These are phyloP conservation scores for Cytospora chrysosperma DNA, from an alignment of 2,329 filamentous ascomycete species.

Conservation along the genomic window DNA sequence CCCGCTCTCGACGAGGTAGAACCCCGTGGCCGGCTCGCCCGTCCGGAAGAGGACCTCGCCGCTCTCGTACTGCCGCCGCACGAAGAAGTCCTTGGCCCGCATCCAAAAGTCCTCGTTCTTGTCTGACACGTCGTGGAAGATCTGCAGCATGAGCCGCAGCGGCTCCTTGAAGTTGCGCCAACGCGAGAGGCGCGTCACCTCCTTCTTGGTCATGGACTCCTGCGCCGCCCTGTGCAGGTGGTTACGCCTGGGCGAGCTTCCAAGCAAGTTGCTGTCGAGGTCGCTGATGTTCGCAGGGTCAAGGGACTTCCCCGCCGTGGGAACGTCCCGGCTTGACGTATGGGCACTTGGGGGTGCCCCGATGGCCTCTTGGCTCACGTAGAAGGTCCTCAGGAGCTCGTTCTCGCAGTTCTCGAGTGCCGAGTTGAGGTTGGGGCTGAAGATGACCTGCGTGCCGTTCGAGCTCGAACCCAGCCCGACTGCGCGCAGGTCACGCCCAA, in stretches of 20 bases:
- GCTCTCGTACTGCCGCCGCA: conserved; percentile 62
- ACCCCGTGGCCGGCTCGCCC: conserved; percentile 75
- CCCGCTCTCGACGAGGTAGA: conserved; percentile 87
- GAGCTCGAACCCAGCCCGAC: conserved; percentile 71
- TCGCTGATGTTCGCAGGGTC: conserved; percentile 45
- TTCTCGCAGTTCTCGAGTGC: conserved; percentile 95
- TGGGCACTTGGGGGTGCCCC: conserved; percentile 43
- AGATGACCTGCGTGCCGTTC: conserved; percentile 69
- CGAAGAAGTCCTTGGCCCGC: conserved; percentile 72
- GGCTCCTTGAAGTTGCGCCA: conserved; percentile 91
- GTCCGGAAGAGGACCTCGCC: conserved; percentile 75
- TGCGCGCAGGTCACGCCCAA: conserved; percentile 76
- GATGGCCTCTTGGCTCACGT: conserved; percentile 65
- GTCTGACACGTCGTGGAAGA: conserved; percentile 84
- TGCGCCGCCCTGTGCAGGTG: conserved; percentile 78
- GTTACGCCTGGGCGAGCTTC: conserved; percentile 77
- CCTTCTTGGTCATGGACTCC: conserved; percentile 68
- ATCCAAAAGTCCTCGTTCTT: conserved; percentile 97
- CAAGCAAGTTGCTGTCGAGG: conserved; percentile 43
- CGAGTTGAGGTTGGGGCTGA: conserved; percentile 88
- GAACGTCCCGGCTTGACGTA: conserved; percentile 49
- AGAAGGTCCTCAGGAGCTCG: conserved; percentile 79
- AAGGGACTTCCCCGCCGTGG: conserved; percentile 44
- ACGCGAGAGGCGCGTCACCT: conserved; percentile 58
- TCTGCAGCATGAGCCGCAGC: conserved; percentile 85